Evolutionary conservation across 495 filamentous ascomycete genomes (phyloP), one percentile per base, ranked within the genome.

Genomic region (Sabuloglossum arenarium): DNA sequence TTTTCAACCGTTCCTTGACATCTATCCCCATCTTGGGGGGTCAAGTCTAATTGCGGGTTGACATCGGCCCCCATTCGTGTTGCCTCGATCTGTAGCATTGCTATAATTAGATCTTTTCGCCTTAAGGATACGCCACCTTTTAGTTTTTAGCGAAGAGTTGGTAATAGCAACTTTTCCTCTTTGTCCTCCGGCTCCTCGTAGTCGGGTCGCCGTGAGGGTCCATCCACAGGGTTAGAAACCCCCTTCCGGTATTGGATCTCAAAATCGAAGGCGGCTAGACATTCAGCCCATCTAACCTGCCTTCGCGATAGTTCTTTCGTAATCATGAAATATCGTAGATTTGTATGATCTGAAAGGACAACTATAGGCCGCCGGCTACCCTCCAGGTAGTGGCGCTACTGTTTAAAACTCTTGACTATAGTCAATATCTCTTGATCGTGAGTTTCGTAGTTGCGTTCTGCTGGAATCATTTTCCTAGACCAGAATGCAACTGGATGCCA

Each of bases 371-470:
- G n/a, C 31, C 37, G 29, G n/a, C 32, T 58, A 21, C 51, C 58
- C 29, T 56, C 30, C 0, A 63, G 31, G 42, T 63, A 61, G 23
- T 58, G 31, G 5, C 51, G 16, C 61, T 59, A 64, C 12, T 55
- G 10, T 42, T 57, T 57, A 32, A 64, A 64, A 30, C 43, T 53
- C n/a, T 45, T 32, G 27, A 64, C 46, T n/a, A 66, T 66, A 8
- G 62, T 64, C 21, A 66, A 49, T 10, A 66, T 50, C 50, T 66
- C 64, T 34, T 57, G 55, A 28, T 66, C 62, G 28, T 58, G 54
- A 1, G 59, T 59, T n/a, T 54, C 37, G 46, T 66, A 66, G 49
- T 62, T 62, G 3, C 30, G 39, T 58, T 65, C 59, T 14, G 64
- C 19, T n/a, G 16, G 23, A 21, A 39, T 54, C 4, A 64, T 42